phyloP scores from a whole-genome alignment of 2,329 filamentous ascomycete genomes.

The Sclerotinia spermophila region DNA sequence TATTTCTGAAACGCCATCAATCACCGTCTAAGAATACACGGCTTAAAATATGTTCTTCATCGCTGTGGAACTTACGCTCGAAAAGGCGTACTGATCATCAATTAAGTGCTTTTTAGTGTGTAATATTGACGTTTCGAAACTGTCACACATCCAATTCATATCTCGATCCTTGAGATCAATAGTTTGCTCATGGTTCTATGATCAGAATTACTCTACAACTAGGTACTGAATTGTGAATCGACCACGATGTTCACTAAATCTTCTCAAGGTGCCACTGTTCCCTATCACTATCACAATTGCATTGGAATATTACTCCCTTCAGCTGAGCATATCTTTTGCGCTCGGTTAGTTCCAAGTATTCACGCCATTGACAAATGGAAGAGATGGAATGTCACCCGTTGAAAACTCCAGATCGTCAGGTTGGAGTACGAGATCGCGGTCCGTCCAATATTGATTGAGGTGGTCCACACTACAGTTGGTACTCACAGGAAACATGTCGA shows the following conservation, averaged over 20 bases:
- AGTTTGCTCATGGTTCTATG: slow-evolving; percentile 14
- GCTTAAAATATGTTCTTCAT: slow-evolving; percentile 10
- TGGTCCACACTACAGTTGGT: slow-evolving; percentile 16
- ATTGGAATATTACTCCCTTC: not conserved
- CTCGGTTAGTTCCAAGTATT: slow-evolving; percentile 2
- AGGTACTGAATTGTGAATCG: slow-evolving; percentile 3
- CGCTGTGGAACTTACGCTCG: slow-evolving; percentile 11
- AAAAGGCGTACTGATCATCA: slow-evolving; percentile 16
- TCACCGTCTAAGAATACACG: slow-evolving; percentile 12
- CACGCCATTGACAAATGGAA: not conserved
- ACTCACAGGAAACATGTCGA: slow-evolving; percentile 1
- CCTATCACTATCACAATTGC: not conserved
- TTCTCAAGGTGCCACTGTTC: not conserved
- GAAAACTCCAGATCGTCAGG: slow-evolving; percentile 7
- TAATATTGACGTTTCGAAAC: slow-evolving; percentile 21
- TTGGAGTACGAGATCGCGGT: slow-evolving; percentile 14
- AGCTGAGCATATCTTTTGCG: slow-evolving; percentile 6
- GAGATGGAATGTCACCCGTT: slow-evolving; percentile 8
- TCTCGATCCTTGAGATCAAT: slow-evolving; percentile 19
- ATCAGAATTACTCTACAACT: not conserved
- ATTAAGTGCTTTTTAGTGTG: slow-evolving; percentile 15
- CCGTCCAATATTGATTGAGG: slow-evolving; percentile 5
- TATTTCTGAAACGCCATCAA: slow-evolving; percentile 17
- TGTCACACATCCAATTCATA: slow-evolving; percentile 17
- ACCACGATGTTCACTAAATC: not conserved